Base-by-base conservation (phyloP, 2,329 filamentous ascomycete genomes). In the Claviceps pazoutovae region DNA sequence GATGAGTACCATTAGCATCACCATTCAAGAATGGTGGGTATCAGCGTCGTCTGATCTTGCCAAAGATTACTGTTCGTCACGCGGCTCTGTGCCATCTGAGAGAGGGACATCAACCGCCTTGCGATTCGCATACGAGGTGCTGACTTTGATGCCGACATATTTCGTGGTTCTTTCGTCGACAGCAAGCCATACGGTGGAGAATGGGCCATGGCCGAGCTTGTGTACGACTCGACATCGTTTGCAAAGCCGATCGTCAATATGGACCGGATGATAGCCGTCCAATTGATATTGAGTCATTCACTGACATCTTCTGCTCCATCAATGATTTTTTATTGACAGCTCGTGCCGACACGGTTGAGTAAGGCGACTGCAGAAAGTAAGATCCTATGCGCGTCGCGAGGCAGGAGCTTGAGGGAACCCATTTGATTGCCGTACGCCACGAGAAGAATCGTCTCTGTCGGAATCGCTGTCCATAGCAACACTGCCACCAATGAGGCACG, bases 251-350 rank as follows among this genome's bases (percentile, higher is more conserved):
- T 74, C 66, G 13, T 66, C 67, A 5, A 74, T 60, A 37, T 59
- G 62, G 6, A 70, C 61, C 7, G 71, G 70, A 58, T 73, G 68
- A 52, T 66, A 73, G n/a, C 69, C 51, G 21, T 23, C 51, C 13
- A 21, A 37, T 37, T 5, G 19, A 23, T 53, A 53, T 46, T 59
- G 14, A 19, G 17, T 19, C 17, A 19, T 19, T 19, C 17, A 13
- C 56, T 50, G 1, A 59, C 54, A 5, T 19, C 51, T 42, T 64
- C 62, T 13, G 61, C 63, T n/a, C 56, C 57, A 23, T 59, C 52
- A 0, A 63, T 57, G 34, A 51, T 51, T 8, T 51, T 48, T n/a
- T 61, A 62, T 46, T 23, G 39, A 48, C 26, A 43, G 44, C 19
- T 41, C 45, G 19, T 8, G 37, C n/a, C 37, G 44, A 48, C 48